Conservation (phyloP, 1,284 basidiomycete species). For the Malassezia psittaci region DNA sequence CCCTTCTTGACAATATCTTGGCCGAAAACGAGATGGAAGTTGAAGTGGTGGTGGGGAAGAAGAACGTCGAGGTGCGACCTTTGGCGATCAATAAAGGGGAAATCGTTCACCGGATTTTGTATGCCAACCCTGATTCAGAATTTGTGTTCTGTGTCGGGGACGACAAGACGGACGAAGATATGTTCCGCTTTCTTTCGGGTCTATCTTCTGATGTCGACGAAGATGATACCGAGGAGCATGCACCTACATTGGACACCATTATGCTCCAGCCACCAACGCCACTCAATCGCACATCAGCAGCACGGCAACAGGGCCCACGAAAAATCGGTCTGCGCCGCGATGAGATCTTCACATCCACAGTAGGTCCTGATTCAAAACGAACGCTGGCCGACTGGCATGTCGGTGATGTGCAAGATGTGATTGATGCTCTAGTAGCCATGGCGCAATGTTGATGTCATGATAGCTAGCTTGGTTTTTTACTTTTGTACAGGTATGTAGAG, state of each 20-base stretch:
- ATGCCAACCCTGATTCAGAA: conserved; percentile 81
- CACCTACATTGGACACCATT: conserved; percentile 4
- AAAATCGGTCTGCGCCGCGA: conserved; percentile 17
- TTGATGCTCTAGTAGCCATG: conserved; percentile 39
- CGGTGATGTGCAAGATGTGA: conserved; percentile 28
- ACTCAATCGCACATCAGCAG: conserved; percentile 14
- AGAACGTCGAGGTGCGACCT: conserved; percentile 93
- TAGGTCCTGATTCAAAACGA: conserved; percentile 38
- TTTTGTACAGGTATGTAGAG: neutral
- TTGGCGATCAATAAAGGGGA: conserved; percentile 95
- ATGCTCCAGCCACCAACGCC: conserved; percentile 19
- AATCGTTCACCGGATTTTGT: conserved; percentile 86
- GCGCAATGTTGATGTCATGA: conserved; percentile 8
- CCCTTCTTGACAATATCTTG: conserved; percentile 73
- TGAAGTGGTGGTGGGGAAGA: conserved; percentile 63
- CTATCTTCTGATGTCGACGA: conserved; percentile 12
- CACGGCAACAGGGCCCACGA: neutral
- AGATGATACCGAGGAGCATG: neutral
- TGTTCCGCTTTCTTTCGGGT: conserved; percentile 37
- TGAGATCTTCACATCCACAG: conserved; percentile 38
- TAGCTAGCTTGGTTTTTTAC: no score
- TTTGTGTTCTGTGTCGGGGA: conserved; percentile 96
- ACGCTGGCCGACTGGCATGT: conserved; percentile 45
- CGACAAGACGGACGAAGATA: conserved; percentile 65
- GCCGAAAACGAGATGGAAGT: conserved; percentile 44